Evolutionary conservation across 768 basidiomycete genomes (phyloP).

Genomic region (Tulasnella sp.): DNA sequence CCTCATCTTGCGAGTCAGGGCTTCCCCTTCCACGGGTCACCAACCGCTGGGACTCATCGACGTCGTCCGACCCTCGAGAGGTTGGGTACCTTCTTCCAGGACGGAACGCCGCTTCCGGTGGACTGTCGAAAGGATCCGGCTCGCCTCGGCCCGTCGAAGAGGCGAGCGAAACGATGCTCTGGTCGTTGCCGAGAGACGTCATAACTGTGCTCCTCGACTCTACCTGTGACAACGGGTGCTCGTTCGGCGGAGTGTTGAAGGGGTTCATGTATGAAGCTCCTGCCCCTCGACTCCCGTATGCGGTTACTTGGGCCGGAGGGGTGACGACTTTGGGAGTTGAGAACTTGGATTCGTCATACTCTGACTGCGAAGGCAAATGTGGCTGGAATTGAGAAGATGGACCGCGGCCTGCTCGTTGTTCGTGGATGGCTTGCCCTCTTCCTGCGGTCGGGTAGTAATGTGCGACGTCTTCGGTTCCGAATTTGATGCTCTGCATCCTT

Average conservation of each 20-base stretch:
- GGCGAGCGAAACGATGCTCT: neutral
- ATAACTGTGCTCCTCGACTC: neutral
- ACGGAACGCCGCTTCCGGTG: constrained; percentile 5
- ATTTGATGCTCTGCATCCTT: constrained; percentile 53
- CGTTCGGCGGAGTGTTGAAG: neutral
- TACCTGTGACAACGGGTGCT: neutral
- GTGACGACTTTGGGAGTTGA: neutral
- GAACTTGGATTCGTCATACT: neutral
- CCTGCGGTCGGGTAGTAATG: constrained; percentile 68
- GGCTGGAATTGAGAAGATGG: neutral
- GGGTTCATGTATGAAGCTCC: neutral
- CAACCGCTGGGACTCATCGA: neutral
- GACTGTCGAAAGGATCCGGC: constrained; percentile 11
- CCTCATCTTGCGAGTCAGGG: neutral
- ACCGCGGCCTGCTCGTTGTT: constrained; percentile 9
- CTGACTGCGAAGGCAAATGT: neutral
- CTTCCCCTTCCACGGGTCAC: neutral
- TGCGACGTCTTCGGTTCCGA: constrained; percentile 65
- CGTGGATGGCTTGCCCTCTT: constrained; percentile 28
- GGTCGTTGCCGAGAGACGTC: neutral
- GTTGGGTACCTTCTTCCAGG: constrained; percentile 2
- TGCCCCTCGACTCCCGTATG: neutral
- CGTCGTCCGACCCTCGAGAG: neutral
- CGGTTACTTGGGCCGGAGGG: neutral
- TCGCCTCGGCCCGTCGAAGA: neutral